Evolutionary conservation across 345 rosid genomes (phyloP).

Genomic region (Heritiera fomes): DNA sequence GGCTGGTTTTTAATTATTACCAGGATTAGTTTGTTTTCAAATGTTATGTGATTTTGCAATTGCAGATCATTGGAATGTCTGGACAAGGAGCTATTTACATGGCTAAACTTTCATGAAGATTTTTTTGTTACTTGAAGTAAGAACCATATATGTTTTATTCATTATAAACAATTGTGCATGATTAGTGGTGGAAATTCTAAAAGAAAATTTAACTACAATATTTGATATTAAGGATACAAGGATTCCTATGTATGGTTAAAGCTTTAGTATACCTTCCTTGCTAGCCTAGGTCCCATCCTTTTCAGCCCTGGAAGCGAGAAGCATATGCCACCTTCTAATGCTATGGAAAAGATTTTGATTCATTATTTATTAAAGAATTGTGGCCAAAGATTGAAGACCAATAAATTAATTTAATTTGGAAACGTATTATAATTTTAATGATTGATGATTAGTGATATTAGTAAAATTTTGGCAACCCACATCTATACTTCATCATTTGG

Average conservation of each 20-base stretch:
- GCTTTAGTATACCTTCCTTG: no score
- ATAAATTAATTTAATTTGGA: neutral
- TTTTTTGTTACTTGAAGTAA: neutral
- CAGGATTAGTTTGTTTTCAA: conserved; percentile 19
- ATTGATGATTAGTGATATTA: no score
- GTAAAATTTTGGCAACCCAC: no score
- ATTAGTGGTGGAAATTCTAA: neutral
- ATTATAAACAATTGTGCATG: neutral
- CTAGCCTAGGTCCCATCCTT: neutral
- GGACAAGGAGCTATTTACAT: neutral
- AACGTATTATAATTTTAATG: neutral
- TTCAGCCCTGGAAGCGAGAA: neutral
- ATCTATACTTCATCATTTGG: no score
- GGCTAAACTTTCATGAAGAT: neutral
- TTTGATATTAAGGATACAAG: neutral
- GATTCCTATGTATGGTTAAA: neutral
- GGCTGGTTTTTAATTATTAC: conserved; percentile 43
- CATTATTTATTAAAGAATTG: neutral
- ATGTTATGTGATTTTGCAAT: conserved; percentile 44
- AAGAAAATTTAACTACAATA: neutral
- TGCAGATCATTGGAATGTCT: conserved; percentile 51
- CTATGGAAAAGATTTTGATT: neutral
- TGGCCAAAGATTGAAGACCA: neutral
- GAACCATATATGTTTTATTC: conserved; percentile 6
- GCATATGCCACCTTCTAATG: neutral